phyloP scores from a whole-genome alignment of 2,329 filamentous ascomycete genomes.

The Cordyceps pruinosa region DNA sequence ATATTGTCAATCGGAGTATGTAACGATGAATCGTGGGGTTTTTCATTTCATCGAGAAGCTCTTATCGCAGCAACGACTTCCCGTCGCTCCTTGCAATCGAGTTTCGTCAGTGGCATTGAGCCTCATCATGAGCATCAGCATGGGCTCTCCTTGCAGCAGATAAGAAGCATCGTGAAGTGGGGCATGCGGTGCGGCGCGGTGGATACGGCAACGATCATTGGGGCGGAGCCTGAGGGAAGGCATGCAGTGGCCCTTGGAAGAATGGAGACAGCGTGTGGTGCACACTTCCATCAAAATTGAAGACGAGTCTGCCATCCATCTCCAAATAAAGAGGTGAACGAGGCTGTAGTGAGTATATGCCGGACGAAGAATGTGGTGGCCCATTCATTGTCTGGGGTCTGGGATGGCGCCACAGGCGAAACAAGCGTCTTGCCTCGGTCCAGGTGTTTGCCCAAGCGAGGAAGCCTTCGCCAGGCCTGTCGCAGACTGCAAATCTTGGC shows the following conservation, averaged over 20 bases:
- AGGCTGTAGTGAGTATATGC: too few species aligned
- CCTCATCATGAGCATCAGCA: not conserved
- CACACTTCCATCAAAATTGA: not conserved
- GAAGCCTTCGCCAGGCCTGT: too few species aligned
- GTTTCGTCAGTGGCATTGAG: not conserved
- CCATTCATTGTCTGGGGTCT: too few species aligned
- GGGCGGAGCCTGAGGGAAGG: not conserved
- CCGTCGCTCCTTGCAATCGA: not conserved
- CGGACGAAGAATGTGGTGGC: too few species aligned
- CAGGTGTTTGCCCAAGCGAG: too few species aligned
- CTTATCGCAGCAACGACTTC: too few species aligned
- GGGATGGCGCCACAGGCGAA: too few species aligned
- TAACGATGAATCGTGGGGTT: too few species aligned
- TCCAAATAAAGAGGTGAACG: too few species aligned
- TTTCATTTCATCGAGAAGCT: too few species aligned
- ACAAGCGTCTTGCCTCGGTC: too few species aligned
- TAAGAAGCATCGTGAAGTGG: slow-evolving; percentile 8
- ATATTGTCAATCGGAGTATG: too few species aligned
- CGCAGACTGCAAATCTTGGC: not conserved
- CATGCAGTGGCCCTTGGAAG: not conserved
- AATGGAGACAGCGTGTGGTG: not conserved
- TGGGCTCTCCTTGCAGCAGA: not conserved
- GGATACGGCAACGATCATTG: slow-evolving; percentile 9
- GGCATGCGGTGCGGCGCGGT: not conserved
- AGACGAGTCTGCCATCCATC: not conserved